Base-by-base conservation (phyloP, 108 stramenopile genomes). In the Parmales sp. region DNA sequence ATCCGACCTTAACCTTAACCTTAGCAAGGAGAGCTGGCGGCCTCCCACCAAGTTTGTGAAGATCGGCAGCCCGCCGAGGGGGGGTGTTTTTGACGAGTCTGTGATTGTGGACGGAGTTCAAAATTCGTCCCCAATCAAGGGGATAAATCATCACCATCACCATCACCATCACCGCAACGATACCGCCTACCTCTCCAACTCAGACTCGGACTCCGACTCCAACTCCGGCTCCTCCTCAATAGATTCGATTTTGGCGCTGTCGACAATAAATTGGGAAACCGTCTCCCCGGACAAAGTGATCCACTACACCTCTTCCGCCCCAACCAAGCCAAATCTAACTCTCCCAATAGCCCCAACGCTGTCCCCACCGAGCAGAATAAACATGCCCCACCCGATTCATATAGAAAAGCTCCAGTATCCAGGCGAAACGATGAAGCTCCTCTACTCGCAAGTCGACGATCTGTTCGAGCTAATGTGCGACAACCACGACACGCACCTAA, bases 401-500 rank as follows among this genome's bases (percentile, higher is more conserved):
- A 11, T 20, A 28, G 31, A 28, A 13, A 28, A 28, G 2, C 54
- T 34, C 1, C 54, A 6, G 5, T 13, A 28, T 11, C 13, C 26
- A 6, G 29, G 16, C n/a, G 54, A 60, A 2, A 60, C 13, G 6
- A 60, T 60, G 54, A 60, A 60, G 54, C 29, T 34, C 7, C 31
- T 60, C 5, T 20, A 28, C 31, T 34, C 54, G 28, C 29, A 60
- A 20, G 29, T 16, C 3, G 54, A 60, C n/a, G 3, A 16, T 16
- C 31, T 60, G 28, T 60, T 60, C 26, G 54, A 60, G 1, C 31
- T 20, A 16, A 34, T 60, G 26, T 60, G 54, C 54, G 54, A 34
- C 31, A 60, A 60, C 54, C 54, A 60, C 54, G 54, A 60, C 1
- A 34, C 36, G 3, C 54, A 60, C 54, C 54, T 60, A 3, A 60